These are phyloP conservation scores for Wickerhamomyces subpelliculosus DNA, from an alignment of 805 yeast species.

Conservation along the genomic window DNA sequence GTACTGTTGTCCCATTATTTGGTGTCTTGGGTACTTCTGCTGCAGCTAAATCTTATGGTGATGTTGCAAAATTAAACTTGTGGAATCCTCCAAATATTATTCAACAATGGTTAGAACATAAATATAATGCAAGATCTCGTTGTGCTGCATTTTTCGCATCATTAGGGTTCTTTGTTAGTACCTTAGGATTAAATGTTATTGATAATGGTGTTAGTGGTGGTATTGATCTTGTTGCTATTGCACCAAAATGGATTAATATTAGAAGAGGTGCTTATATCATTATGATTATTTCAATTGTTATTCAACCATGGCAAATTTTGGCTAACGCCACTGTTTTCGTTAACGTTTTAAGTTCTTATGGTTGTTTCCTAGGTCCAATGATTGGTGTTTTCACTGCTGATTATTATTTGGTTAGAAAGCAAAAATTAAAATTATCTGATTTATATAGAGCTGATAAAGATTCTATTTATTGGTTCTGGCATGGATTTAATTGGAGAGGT, in stretches of 20 bases:
- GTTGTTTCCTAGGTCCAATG: slow-evolving; percentile 38
- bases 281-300: slow-evolving; percentile 60
- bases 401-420: slow-evolving; percentile 29
- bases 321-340: slow-evolving; percentile 21
- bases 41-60: slow-evolving; percentile 31
- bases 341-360: slow-evolving; percentile 18
- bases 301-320: slow-evolving; percentile 63
- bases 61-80: slow-evolving; percentile 18
- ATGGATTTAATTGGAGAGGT: slow-evolving; percentile 39
- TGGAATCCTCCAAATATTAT: slow-evolving; percentile 43
- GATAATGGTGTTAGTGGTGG: slow-evolving; percentile 43
- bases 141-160: slow-evolving; percentile 42
- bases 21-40: slow-evolving; percentile 41
- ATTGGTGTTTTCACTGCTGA: slow-evolving; percentile 31
- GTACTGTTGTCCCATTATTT: slow-evolving; percentile 37
- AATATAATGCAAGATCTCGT: slow-evolving; percentile 32
- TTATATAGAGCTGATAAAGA: slow-evolving; percentile 26
- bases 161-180: slow-evolving; percentile 26
- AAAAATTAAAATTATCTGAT: slow-evolving; percentile 33
- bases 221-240: slow-evolving; percentile 39
- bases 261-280: slow-evolving; percentile 61
- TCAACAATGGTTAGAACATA: slow-evolving; percentile 33
- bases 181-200: slow-evolving; percentile 29
- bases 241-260: slow-evolving; percentile 52
- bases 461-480: slow-evolving; percentile 35